Evolutionary conservation across 1,284 basidiomycete species (phyloP).

Genomic region (Fomitopsis pinicola): DNA sequence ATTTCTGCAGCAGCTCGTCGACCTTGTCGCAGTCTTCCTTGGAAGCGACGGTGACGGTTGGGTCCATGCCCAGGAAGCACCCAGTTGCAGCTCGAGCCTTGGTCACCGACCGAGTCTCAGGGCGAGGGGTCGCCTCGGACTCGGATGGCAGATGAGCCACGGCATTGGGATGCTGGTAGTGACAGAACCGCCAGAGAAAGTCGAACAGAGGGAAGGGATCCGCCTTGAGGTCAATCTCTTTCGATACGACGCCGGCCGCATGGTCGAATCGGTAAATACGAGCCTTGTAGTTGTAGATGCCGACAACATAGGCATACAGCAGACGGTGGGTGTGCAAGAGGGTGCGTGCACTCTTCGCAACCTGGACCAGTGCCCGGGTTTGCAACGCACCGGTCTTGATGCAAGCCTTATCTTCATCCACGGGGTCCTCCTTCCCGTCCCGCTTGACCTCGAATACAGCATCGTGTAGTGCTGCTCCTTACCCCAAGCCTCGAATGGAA

Average conservation of each 20-base stretch:
- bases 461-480: too few relatives aligned
- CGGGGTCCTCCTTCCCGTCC: too few relatives aligned
- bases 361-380: background rate
- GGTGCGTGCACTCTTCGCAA: slow-evolving; percentile 7
- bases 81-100: background rate
- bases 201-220: too few relatives aligned
- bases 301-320: slow-evolving; percentile 9
- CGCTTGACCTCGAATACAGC: too few relatives aligned
- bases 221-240: too few relatives aligned
- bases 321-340: slow-evolving; percentile 7
- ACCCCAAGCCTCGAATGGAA: too few relatives aligned
- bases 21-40: background rate
- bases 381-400: background rate
- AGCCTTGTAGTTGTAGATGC: slow-evolving; percentile 7
- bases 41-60: background rate
- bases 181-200: background rate
- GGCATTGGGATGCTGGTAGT: background rate
- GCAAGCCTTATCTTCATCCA: too few relatives aligned
- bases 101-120: too few relatives aligned
- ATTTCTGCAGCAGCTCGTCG: background rate
- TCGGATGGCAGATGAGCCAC: too few relatives aligned
- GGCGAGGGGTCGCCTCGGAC: background rate
- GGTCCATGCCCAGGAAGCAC: background rate
- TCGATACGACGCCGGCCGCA: slow-evolving; percentile 3
- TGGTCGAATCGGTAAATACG: slow-evolving; percentile 9